Base-by-base conservation (phyloP, 1,139 yeast species). In the Suhomyces bokatorum region DNA sequence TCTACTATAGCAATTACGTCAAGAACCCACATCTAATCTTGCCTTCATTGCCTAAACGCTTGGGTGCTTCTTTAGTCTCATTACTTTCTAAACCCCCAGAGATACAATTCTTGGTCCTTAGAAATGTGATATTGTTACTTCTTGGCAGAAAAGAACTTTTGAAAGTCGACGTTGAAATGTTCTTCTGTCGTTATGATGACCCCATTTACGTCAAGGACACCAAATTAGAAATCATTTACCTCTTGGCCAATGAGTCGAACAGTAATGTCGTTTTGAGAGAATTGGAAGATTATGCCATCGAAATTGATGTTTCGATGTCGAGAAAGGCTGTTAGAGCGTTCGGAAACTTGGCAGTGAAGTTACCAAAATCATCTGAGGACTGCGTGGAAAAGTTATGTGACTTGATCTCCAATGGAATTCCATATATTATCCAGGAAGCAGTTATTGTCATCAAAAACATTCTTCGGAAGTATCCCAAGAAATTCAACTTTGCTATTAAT, bases 131-230 rank as follows among this genome's bases (percentile, higher is more conserved):
- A 20, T 64, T 91, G 32, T 67, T 91, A 17, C 73, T 90, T 29
- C 75, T 90, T 47, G 82, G 89, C 35, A 77, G 83, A 48, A 83
- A 84, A 15, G 75, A 79, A 16, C 69, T 88, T 47, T 67, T 87
- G 6, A 69, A 72, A 17, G 70, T 88, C 44, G 95, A 86, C 52
- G 89, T 85, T 24, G 81, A 82, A 46, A 80, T 83, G 67, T 88
- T 91, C 61, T 89, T 88, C 63, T 85, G 95, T 64, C 82, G 83
- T 50, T 87, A 80, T 56, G 85, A 86, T 58, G 97, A 91, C 61
- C 95, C 95, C 0, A 82, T 87, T 17, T 93, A 87, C 60, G 85
- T 93, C 58, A 89, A 90, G 62, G 95, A 90, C 55, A 87, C 97
- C 9, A 91, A 93, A 58, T 71, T 93, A 37, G 98, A 91, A 59